phyloP scores from a whole-genome alignment of 2,329 filamentous ascomycete genomes.

The Alternaria brassicae region DNA sequence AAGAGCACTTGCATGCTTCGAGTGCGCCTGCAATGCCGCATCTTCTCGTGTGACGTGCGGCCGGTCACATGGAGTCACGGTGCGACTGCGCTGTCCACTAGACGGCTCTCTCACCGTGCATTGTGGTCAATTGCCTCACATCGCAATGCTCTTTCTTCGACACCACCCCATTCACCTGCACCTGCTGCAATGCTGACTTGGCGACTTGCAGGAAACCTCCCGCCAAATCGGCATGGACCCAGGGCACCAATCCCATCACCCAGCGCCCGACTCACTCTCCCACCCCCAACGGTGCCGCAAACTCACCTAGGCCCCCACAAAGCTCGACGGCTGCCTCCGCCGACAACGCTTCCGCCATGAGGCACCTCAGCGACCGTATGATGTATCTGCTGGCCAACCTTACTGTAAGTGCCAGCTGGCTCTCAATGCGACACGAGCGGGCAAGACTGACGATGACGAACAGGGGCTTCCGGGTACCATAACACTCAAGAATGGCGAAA shows the following conservation, averaged over 20 bases:
- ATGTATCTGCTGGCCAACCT: constrained; percentile 65
- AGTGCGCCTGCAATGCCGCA: constrained; percentile 21
- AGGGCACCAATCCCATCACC: constrained; percentile 67
- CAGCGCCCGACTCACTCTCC: constrained; percentile 59
- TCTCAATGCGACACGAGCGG: background rate
- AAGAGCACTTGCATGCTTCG: constrained; percentile 24
- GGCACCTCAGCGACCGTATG: constrained; percentile 66
- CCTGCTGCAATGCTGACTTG: constrained; percentile 37
- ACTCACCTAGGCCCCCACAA: constrained; percentile 52
- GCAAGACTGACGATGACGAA: constrained; percentile 19
- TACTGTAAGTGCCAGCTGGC: constrained; percentile 57
- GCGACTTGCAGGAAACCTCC: constrained; percentile 55
- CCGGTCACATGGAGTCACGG: constrained; percentile 45
- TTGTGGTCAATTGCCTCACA: constrained; percentile 10
- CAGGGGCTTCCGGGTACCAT: constrained; percentile 65
- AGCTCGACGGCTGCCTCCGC: constrained; percentile 47
- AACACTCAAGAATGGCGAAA: constrained; percentile 66
- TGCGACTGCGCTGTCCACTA: constrained; percentile 36
- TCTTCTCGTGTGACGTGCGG: constrained; percentile 41
- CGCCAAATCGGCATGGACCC: constrained; percentile 66
- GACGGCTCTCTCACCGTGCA: constrained; percentile 7
- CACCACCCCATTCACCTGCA: constrained; percentile 10
- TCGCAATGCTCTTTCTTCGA: constrained; percentile 8
- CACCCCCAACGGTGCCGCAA: constrained; percentile 63
- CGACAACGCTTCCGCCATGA: constrained; percentile 62